These are phyloP conservation scores for Rhodotorula sphaerocarpa DNA, from an alignment of 768 basidiomycete genomes.

Conservation along the genomic window DNA sequence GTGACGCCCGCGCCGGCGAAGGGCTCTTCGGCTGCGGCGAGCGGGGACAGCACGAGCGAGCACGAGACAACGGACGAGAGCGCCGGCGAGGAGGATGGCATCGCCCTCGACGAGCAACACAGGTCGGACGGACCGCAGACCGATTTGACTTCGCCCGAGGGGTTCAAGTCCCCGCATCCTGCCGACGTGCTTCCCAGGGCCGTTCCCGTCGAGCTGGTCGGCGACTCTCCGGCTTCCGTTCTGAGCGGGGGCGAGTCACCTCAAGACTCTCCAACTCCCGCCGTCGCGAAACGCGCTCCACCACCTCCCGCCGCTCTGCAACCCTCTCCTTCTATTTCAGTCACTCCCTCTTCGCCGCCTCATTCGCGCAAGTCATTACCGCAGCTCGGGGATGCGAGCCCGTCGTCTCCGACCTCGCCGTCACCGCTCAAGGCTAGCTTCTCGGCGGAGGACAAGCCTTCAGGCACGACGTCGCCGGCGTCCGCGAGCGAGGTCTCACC, in stretches of 20 bases:
- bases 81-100: neutral
- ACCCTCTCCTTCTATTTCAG: too few species aligned
- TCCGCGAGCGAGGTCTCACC: too few species aligned
- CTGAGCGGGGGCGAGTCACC: slow-evolving; percentile 4
- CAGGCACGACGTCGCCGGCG: too few species aligned
- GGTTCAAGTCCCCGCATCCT: too few species aligned
- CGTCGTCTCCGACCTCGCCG: neutral
- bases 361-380: neutral
- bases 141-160: too few species aligned
- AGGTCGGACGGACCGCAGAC: too few species aligned
- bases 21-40: neutral
- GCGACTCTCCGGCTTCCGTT: neutral
- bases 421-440: neutral
- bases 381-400: neutral
- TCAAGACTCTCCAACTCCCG: slow-evolving; percentile 1
- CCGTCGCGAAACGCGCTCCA: neutral
- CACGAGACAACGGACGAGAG: neutral
- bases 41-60: neutral
- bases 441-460: neutral
- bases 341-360: neutral
- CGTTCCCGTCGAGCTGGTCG: neutral
- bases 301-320: too few species aligned
- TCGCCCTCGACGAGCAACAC: too few species aligned
- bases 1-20: neutral
- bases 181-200: too few species aligned